Evolutionary conservation across 257 asterid genomes (phyloP), one percentile per base, ranked within the genome.

Genomic region (Scutellaria baicalensis): DNA sequence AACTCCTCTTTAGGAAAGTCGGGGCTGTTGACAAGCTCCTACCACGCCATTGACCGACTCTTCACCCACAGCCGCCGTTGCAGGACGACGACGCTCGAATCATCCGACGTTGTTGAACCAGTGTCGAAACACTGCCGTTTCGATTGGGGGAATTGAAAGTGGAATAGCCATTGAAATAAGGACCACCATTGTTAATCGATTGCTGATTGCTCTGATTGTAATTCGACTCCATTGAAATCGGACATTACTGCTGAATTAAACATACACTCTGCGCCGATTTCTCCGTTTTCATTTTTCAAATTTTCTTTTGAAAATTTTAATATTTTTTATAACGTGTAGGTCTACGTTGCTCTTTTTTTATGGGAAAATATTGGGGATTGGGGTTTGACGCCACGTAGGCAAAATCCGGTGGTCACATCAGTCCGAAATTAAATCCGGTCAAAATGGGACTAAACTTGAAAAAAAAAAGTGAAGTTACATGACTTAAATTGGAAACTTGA

Each of bases 61-160:
- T 80, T 81, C 76, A 74, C 87, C 87, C 87, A 82, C 38, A 82
- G 33, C 36, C 87, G 50, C 9, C 87, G 84, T 56, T 55, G 70
- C 0, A 43, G 39, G 14, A 64, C 74, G 36, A 1, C 45, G 17
- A 4, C 44, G 59, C 67, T 61, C 9, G 84, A 71, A 1, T 64
- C 80, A 10, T 59, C 83, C 1, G 80, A 49, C 0, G 63, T 33
- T 3, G 66, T 52, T 8, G 57, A 33, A 12, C 39, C 60, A 54
- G 62, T 23, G 7, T 78, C 82, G 0, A 68, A 55, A 6, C 81
- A 79, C 31, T 69, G 17, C 20, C 83, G 69, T 72, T 81, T 81
- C 63, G 59, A 8, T 9, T 17, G 64, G 9, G 81, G 21, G 81
- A 79, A 23, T 18, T 27, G 14, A 59, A 43, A 0, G 76, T 70